A percentile compares a stretch with the other conserved stretches of the same genome.
Evolutionary conservation across 495 filamentous ascomycete genomes (phyloP).

Genomic region (Schizothecium vesticola): DNA sequence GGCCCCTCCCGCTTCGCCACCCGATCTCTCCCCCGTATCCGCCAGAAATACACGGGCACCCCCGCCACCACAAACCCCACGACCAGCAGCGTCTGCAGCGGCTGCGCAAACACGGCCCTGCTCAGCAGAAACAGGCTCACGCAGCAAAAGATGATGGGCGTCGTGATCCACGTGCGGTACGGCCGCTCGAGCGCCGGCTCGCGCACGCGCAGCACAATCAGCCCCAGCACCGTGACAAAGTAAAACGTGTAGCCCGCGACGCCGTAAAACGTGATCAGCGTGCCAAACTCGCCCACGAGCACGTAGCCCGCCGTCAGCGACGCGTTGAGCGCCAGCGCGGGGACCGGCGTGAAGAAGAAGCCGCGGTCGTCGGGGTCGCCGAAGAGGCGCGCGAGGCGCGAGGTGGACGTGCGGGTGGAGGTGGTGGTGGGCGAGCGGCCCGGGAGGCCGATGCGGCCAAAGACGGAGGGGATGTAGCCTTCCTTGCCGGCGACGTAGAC

Average conservation of each 20-base stretch:
- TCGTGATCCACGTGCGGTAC: slow-evolving; percentile 93
- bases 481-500: slow-evolving; percentile 94
- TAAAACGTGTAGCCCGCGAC: slow-evolving; percentile 97
- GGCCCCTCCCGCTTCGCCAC: slow-evolving; percentile 31
- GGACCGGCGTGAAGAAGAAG: slow-evolving; percentile 81
- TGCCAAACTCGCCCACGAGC: slow-evolving; percentile 80
- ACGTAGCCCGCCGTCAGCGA: slow-evolving; percentile 69
- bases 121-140: slow-evolving; percentile 89
- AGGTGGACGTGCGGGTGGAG: slow-evolving; percentile 51
- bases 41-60: slow-evolving; percentile 83
- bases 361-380: slow-evolving; percentile 53
- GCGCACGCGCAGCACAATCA: slow-evolving; percentile 83
- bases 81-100: slow-evolving; percentile 83
- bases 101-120: slow-evolving; percentile 80
- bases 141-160: slow-evolving; percentile 96
- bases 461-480: slow-evolving; percentile 80
- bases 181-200: slow-evolving; percentile 85
- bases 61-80: slow-evolving; percentile 77
- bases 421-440: slow-evolving; percentile 33
- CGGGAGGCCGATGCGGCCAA: slow-evolving; percentile 74
- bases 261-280: slow-evolving; percentile 92
- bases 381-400: slow-evolving; percentile 50
- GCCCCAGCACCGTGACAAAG: slow-evolving; percentile 87
- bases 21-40: slow-evolving; percentile 56
- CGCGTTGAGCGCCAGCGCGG: slow-evolving; percentile 79